A percentile compares a stretch with the other conserved stretches of the same genome.
phyloP scores from a whole-genome alignment of 768 basidiomycete species.

The Phanerochaete sordida region DNA sequence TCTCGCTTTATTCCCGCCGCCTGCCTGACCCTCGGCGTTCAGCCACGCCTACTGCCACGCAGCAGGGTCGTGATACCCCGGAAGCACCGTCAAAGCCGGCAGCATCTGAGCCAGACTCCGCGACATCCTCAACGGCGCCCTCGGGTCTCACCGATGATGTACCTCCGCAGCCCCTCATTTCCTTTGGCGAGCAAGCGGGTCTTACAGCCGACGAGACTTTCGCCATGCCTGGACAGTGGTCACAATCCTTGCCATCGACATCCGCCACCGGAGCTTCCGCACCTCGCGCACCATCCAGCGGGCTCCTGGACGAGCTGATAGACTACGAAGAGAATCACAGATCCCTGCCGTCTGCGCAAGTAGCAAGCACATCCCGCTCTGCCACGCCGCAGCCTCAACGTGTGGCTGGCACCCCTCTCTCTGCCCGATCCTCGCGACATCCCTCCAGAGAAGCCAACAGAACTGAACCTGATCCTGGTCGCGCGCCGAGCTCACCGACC shows the following conservation, averaged over 20 bases:
- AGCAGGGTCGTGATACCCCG: background rate
- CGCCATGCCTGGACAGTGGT: background rate
- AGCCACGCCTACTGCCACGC: background rate
- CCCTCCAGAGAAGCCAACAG: conserved; percentile 4
- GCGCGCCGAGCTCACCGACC: conserved; percentile 4
- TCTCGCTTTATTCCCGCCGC: background rate
- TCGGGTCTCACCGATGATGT: background rate
- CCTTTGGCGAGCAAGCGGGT: background rate
- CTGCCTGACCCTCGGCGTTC: background rate
- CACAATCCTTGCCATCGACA: background rate
- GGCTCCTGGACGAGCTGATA: conserved; percentile 60
- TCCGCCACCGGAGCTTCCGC: conserved; percentile 5
- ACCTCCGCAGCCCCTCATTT: background rate
- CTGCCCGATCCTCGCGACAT: conserved; percentile 10
- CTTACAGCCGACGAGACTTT: background rate
- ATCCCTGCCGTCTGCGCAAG: conserved; percentile 27
- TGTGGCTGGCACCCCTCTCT: background rate
- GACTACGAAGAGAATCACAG: conserved; percentile 68
- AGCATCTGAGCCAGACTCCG: background rate
- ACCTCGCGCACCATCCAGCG: conserved; percentile 11
- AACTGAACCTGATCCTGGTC: conserved; percentile 24
- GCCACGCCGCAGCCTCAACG: background rate
- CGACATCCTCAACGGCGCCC: background rate
- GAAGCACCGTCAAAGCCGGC: background rate
- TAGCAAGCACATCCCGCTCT: background rate